Evolutionary conservation across 2,329 filamentous ascomycete genomes (phyloP).

Genomic region (Trichoderma endophyticum): DNA sequence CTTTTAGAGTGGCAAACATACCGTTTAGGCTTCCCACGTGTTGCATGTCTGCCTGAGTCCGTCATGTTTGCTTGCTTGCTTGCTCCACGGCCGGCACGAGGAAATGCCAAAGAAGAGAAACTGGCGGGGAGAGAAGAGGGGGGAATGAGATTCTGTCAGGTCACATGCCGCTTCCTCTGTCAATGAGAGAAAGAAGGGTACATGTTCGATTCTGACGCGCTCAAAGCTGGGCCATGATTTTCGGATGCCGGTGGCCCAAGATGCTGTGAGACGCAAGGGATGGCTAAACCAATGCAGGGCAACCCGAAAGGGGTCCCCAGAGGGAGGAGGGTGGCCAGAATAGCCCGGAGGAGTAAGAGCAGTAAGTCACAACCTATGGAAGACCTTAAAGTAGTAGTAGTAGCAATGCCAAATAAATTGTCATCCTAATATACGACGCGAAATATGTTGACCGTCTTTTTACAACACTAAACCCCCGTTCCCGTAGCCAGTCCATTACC

Average conservation of each 20-base stretch:
- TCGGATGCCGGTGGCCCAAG: neutral
- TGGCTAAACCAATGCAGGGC: constrained; percentile 7
- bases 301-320: neutral
- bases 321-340: neutral
- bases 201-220: neutral
- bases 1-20: neutral
- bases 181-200: neutral
- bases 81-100: neutral
- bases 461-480: neutral
- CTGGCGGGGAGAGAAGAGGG: neutral
- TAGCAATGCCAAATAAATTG: neutral
- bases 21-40: neutral
- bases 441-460: neutral
- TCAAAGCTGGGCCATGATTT: neutral
- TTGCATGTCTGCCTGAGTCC: neutral
- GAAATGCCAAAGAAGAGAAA: neutral
- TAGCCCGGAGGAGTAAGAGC: neutral
- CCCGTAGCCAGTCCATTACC: neutral
- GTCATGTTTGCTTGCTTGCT: neutral
- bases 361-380: neutral
- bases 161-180: neutral
- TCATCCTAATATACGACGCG: neutral
- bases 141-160: neutral
- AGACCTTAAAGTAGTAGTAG: neutral
- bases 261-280: constrained; percentile 14